Evolutionary conservation across 768 basidiomycete genomes (phyloP), one percentile per base, ranked within the genome.

Genomic region (Lactarius indigo): DNA sequence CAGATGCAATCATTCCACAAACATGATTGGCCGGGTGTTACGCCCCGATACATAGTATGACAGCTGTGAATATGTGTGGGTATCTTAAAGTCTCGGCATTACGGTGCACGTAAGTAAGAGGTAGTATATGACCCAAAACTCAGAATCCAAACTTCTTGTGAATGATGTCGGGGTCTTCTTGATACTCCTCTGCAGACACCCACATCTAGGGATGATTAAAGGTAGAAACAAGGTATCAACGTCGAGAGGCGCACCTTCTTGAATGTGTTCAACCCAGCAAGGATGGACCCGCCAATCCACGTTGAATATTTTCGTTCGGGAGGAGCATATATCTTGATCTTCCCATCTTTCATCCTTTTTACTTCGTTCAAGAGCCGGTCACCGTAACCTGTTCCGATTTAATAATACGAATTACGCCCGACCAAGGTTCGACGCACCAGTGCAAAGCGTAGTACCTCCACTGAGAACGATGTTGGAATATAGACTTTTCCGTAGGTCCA

Each of bases 271-370:
- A 99, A 77, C 44, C 96, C 96, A 59, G 96, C 96, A 61, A 99
- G 79, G 75, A 99, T 99, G 64, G 93, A 96, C 6, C 97, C 97
- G 61, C 97, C 96, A 73, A 95, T 95, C 93, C 93, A 96, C 56
- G 93, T 94, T 39, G 92, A 94, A 78, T 96, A 96, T 78, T 98
- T 99, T 71, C 97, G 88, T 78, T 99, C 97, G n/a, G 97, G 97
- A 23, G 97, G 97, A 31, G 97, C 97, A 72, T 93, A 96, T 73
- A 99, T 99, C 82, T 96, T 97, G 78, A 99, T 94, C 82, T 98
- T 99, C 73, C 96, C 86, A 72, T 98, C 96, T 76, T 95, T 94
- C 70, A 98, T 77, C 33, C 31, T 96, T 83, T 98, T 98, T 60
- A 97, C 92, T 78, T 99, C 97, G 73, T 96, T 94, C 65, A 98